Conservation (phyloP, 2,329 filamentous ascomycete genomes). For the Aspergillus quadrilineatus region DNA sequence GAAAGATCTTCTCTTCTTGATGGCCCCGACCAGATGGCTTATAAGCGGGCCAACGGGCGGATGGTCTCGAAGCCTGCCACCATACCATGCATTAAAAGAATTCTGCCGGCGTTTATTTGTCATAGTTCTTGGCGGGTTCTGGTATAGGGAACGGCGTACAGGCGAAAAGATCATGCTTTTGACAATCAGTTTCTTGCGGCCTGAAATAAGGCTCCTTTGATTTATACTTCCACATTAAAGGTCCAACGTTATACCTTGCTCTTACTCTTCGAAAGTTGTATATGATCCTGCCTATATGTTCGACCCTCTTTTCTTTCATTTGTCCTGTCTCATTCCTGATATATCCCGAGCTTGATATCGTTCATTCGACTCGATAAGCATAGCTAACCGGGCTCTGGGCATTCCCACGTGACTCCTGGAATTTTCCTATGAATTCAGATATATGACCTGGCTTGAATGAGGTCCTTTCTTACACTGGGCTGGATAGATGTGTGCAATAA, state of each 20-base stretch:
- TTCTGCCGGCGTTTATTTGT: background rate
- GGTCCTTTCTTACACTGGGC: background rate
- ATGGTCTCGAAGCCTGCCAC: conserved; percentile 35
- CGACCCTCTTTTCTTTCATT: conserved; percentile 2
- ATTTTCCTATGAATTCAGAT: conserved; percentile 3
- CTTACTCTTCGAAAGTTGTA: conserved; percentile 18
- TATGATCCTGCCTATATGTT: conserved; percentile 17
- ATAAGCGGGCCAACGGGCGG: conserved; percentile 38
- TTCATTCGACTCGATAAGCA: conserved; percentile 1
- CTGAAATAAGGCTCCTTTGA: background rate
- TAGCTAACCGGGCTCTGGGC: conserved; percentile 1
- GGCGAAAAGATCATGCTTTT: conserved; percentile 14
- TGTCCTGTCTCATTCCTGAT: conserved; percentile 11
- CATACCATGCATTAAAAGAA: conserved; percentile 18
- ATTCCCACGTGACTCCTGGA: background rate
- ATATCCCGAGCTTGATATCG: conserved; percentile 15
- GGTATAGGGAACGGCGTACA: conserved; percentile 22
- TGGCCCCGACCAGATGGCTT: conserved; percentile 31
- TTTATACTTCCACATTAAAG: conserved; percentile 15
- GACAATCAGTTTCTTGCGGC: conserved; percentile 13
- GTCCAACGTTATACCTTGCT: conserved; percentile 20
- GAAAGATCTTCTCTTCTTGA: conserved; percentile 26
- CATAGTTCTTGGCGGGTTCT: background rate
- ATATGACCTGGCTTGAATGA: background rate
- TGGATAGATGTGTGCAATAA: conserved; percentile 11